Percentiles rank a stretch among this genome's conserved stretches.
phyloP scores from a whole-genome alignment of 2,329 filamentous ascomycete genomes.

The Trichoderma pleuroti region DNA sequence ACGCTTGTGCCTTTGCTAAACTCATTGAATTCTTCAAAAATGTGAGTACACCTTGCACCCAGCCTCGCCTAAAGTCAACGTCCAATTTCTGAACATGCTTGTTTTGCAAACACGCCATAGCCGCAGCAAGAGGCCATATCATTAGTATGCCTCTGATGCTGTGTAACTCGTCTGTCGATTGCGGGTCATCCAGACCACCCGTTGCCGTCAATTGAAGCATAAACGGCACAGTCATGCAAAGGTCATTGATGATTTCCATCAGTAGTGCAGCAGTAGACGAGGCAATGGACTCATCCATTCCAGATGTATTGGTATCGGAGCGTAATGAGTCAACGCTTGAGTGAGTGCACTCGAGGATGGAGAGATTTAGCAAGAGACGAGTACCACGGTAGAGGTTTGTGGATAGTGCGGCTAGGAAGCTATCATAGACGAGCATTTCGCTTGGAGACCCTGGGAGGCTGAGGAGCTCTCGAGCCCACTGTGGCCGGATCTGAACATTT shows the following conservation, averaged over 20 bases:
- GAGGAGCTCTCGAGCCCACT: not conserved
- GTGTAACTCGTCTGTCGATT: not conserved
- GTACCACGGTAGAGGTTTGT: not conserved
- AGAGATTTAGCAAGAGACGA: not conserved
- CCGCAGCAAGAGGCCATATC: not conserved
- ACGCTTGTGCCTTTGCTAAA: not conserved
- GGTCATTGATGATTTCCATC: not conserved
- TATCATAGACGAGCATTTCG: not conserved
- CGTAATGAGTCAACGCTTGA: fast-evolving
- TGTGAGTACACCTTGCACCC: not conserved
- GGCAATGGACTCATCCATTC: not conserved
- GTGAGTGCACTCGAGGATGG: not conserved
- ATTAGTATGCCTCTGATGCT: not conserved
- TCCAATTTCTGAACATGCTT: not conserved
- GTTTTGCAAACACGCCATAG: not conserved
- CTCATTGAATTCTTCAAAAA: not conserved
- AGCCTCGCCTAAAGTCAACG: not conserved
- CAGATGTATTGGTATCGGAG: not conserved
- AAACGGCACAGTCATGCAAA: not conserved
- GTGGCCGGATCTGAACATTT: not conserved
- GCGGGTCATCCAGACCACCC: not conserved
- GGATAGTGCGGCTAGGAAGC: not conserved
- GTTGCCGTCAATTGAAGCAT: not conserved
- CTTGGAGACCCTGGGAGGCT: not conserved
- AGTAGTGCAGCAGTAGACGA: not conserved